Evolutionary conservation across 225 moss, liverwort and hornwort species (phyloP), one percentile per base, ranked within the genome.

Genomic region (Rhytidiadelphus loreus): DNA sequence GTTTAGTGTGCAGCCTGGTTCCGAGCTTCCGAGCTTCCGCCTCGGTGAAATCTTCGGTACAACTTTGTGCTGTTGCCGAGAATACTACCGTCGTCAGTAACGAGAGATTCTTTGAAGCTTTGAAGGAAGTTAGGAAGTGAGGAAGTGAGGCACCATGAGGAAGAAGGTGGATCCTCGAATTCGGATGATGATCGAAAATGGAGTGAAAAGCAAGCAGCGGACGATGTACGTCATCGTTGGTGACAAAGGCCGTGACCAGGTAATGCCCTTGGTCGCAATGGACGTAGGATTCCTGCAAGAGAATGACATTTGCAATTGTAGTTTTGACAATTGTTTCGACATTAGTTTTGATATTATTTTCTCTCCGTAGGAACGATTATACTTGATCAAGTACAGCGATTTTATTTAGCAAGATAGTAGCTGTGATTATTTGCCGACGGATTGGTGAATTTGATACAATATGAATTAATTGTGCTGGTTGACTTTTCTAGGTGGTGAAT

Each of bases 221-320:
- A 89, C 95, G 18, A 87, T 99, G 86, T 97, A 96, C 73, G 96
- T 99, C 64, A 87, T 97, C 41, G 97, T 97, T 52, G 97, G 97
- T 24, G 98, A 99, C 94, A 99, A 99, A 82, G 97, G 96, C 37
- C 97, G 98, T 19, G 96, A 99, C 81, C 97, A 97, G 98, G 95
- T 93, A 79, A 56, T 53, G 9, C 9, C 18, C n/a, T 71, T 55
- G 22, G 88, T 78, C 25, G 41, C 17, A 65, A 41, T 39, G 28
- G 30, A 5, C 18, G 12, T 61, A 39, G 44, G 83, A 44, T 41
- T 64, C 37, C 28, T 70, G 32, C 56, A 35, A 56, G 17, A 23
- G 55, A 21, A 35, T 32, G 32, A 37, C 7, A 22, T 39, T 43
- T 60, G 76, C 85, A 68, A 48, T 72, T 37, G 58, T 17, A 71